Base-by-base conservation (phyloP, 2,329 filamentous ascomycete genomes). In the Ceratocystis albifundus region DNA sequence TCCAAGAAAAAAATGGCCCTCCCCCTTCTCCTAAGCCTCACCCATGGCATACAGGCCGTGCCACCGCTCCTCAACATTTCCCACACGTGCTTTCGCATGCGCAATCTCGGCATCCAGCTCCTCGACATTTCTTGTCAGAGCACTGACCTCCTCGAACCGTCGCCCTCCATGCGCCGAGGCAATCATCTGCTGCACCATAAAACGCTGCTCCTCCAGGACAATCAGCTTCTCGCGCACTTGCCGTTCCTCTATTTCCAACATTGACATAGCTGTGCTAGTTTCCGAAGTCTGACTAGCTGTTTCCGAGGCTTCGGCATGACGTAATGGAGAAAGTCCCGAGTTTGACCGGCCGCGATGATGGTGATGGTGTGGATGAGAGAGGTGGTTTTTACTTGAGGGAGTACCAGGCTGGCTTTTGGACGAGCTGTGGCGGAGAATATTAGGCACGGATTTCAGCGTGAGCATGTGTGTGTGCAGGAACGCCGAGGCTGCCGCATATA, bases 381-480 rank as follows among this genome's bases (percentile, higher is more conserved):
- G 55, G 55, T 59, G 55, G 3, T 17, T 25, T 30, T 36, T 30
- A 17, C 28, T 30, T 2, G 28, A 10, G 25, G 55, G 28, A 8
- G 55, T 36, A 15, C 17, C 28, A 8, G 28, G 28, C 25, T n/a
- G 55, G 28, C 28, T 59, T 25, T 59, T 59, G 25, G 53, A 36
- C 5, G 46, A 36, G 36, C 50, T 28, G 53, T 77, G 76, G 64
- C 77, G 78, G 17, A 91, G 78, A 69, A 90, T 78, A 53, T 84
- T 83, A 0, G 88, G 88, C 0, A 91, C 78, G 32, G 84, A 84
- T 73, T 90, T 95, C 15, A 96, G 78, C 0, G 92, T 90, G 7
- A 96, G 81, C 89, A 96, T 95, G 72, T 96, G 90, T 3, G 90
- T 82, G 72, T 96, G 91, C 3, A 96, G 77, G 71, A 96, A 96